Evolutionary conservation across 2,329 filamentous ascomycete species (phyloP), one percentile per base, ranked within the genome.

Genomic region (Xylaria sp.): DNA sequence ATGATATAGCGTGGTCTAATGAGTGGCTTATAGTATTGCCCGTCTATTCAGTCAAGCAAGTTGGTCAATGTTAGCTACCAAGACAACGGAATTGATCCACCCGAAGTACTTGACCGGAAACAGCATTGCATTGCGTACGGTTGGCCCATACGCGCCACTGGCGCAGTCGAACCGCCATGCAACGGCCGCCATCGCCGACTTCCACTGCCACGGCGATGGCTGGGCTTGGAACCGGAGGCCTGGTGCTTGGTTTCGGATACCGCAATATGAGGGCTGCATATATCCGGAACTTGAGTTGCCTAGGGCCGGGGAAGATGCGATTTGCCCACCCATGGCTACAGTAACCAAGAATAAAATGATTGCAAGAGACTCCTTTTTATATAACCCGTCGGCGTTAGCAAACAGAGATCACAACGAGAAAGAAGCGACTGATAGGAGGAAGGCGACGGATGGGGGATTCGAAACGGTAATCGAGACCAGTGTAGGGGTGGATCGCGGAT

Each of bases 181-280:
- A 21, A 68, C 68, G 14, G 72, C 73, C 2, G 69, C 71, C 2
- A 64, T 73, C 37, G 56, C 72, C 2, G 73, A 75, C 55, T 74
- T 74, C 42, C 67, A 70, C 51, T 67, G 62, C 47, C 38, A 50
- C 4, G 66, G 66, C 9, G 68, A 69, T 4, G 70, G 68, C 14
- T 73, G 69, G 66, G 52, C 56, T 38, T 74, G 72, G 73, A 71
- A 72, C 52, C 66, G 69, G 31, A 61, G 68, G 4, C 54, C 68
- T 1, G 71, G 71, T 2, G 71, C 72, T 4, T 63, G 55, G 15
- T 75, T 74, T 59, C 73, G 73, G 47, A 73, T 74, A 38, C 68
- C 69, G 23, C 71, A 74, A 52, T 74, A 71, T 47, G 72, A 73
- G 58, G 72, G 69, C 31, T 65, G 61, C 45, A 19, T 74, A 9